Evolutionary conservation across 345 rosid genomes (phyloP).

Genomic region (Citrus glauca): DNA sequence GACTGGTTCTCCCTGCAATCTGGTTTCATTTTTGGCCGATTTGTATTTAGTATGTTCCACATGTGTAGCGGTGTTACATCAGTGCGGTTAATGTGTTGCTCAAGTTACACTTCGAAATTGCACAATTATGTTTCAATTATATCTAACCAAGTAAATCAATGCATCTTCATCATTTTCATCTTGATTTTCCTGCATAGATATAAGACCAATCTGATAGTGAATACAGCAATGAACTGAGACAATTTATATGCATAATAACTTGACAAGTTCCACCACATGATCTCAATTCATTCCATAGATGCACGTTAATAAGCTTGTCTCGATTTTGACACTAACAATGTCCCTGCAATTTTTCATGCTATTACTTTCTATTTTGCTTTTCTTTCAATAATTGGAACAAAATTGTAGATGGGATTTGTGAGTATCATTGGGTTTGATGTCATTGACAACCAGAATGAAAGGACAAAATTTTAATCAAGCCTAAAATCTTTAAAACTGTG

Average conservation of each 20-base stretch:
- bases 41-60: background rate
- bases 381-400: background rate
- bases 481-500: background rate
- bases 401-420: background rate
- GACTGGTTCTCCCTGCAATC: background rate
- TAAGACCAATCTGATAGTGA: background rate
- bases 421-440: accelerated
- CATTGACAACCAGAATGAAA: too few relatives aligned
- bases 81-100: background rate
- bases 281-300: background rate
- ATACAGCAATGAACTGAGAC: background rate
- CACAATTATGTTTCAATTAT: background rate
- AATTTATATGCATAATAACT: background rate
- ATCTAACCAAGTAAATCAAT: background rate
- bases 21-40: background rate
- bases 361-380: background rate
- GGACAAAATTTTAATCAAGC: accelerated
- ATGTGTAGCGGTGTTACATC: background rate
- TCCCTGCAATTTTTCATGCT: background rate
- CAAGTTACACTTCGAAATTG: too few relatives aligned
- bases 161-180: background rate
- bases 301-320: background rate
- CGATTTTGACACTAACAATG: background rate
- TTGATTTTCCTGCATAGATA: background rate
- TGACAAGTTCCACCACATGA: background rate